Percentiles rank a stretch among this genome's conserved stretches.
Evolutionary conservation across 176 grass and related monocot genomes (phyloP).

Genomic region (Carex pumila): DNA sequence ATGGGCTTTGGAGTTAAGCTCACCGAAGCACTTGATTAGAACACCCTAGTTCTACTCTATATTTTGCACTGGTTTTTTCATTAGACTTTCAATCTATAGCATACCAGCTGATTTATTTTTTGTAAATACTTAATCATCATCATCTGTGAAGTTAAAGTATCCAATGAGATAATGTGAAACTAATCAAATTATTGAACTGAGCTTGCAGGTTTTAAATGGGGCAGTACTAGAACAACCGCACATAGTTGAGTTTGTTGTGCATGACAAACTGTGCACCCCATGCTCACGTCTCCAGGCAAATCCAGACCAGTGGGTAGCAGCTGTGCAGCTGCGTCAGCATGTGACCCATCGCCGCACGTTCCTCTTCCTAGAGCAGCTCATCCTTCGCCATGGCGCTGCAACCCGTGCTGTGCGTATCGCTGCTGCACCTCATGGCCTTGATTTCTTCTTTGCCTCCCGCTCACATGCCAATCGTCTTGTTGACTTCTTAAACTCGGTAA

Average conservation of each 20-base stretch:
- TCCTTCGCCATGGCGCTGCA: conserved; percentile 71
- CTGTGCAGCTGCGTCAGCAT: conserved; percentile 82
- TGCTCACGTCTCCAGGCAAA: conserved; percentile 64
- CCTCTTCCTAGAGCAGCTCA: conserved; percentile 83
- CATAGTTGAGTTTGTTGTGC: conserved; percentile 65
- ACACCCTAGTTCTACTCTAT: too few species aligned
- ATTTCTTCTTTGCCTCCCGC: conserved; percentile 75
- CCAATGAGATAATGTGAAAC: not conserved
- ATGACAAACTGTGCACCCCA: conserved; percentile 62
- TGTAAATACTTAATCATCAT: not conserved
- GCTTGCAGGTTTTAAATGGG: conserved; percentile 27
- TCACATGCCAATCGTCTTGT: conserved; percentile 64
- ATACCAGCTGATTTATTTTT: not conserved
- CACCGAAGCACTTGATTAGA: too few species aligned
- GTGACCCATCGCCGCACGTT: conserved; percentile 73
- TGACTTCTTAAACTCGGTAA: conserved; percentile 56
- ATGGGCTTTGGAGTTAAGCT: too few species aligned
- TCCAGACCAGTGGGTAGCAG: conserved; percentile 69
- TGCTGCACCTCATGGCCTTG: conserved; percentile 37
- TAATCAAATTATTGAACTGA: not conserved
- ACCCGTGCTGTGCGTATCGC: conserved; percentile 56
- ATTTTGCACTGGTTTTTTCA: not conserved
- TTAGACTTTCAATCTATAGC: not conserved
- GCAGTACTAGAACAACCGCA: conserved; percentile 73
- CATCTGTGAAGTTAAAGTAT: not conserved